Evolutionary conservation across 345 rosid species (phyloP).

Genomic region (Corchorus capsularis): DNA sequence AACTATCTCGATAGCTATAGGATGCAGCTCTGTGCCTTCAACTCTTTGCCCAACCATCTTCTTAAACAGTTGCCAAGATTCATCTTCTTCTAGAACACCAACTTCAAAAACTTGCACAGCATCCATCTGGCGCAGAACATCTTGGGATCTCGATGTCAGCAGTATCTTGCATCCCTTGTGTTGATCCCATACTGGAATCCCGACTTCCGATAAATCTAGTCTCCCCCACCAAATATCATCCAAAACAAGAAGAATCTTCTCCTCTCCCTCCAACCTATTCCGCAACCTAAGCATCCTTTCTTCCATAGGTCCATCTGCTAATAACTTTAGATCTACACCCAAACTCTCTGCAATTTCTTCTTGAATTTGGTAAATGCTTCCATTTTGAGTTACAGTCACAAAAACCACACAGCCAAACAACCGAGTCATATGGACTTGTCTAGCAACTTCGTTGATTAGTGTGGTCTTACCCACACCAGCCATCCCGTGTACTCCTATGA

Average conservation of each 20-base stretch:
- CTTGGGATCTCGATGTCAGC: slow-evolving; percentile 16
- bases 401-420: slow-evolving; percentile 17
- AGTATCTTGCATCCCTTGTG: slow-evolving; percentile 23
- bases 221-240: background rate
- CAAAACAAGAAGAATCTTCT: too few relatives aligned
- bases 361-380: slow-evolving; percentile 17
- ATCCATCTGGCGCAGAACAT: slow-evolving; percentile 22
- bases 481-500: slow-evolving; percentile 25
- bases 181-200: background rate
- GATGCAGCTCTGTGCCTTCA: background rate
- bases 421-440: background rate
- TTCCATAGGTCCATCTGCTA: background rate
- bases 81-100: background rate
- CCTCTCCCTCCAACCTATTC: too few relatives aligned
- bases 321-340: background rate
- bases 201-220: background rate
- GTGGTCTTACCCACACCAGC: slow-evolving; percentile 30
- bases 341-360: slow-evolving; percentile 21
- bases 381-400: background rate
- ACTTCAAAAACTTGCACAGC: background rate
- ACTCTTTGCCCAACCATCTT: slow-evolving; percentile 4
- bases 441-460: slow-evolving; percentile 5
- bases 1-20: slow-evolving; percentile 18
- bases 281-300: too few relatives aligned
- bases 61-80: slow-evolving; percentile 25